Base-by-base conservation (phyloP, 2,329 filamentous ascomycete genomes). In the Colletotrichum paranaense region DNA sequence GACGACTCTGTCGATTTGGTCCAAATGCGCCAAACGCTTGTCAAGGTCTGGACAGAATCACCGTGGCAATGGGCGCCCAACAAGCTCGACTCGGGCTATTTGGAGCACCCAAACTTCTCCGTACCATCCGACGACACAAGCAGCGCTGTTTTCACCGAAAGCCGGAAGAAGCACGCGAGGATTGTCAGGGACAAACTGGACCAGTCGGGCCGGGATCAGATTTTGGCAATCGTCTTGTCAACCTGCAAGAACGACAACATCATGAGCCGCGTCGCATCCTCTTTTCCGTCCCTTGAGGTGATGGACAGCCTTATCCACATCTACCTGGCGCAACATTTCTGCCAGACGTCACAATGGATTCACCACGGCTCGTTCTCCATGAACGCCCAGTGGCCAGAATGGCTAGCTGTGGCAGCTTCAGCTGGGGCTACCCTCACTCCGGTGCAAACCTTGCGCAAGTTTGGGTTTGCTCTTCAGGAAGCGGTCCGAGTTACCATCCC, bases 181-280 rank as follows among this genome's bases (percentile, higher is more conserved):
- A 81, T 87, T 14, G 77, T 86, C 53, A 77, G 80, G 3, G 86
- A 88, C 55, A 86, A 81, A 57, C 76, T 90, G 22, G 84, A 87
- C 32, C 78, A 82, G 28, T 81, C 86, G 6, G 86, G 84, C 24
- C 87, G 91, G 4, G 92, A 94, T 79, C 87, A 87, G 59, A 87
- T 93, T 1, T 83, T 94, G 68, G 91, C 88, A 12, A 86, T 93
- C 71, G 88, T 94, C 1, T 82, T 94, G 46, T 86, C 87, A 62
- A 90, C 88, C 4, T 92, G 88, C 76, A 88, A 87, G 59, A 84
- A 84, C 52, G 84, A 84, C 75, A 82, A 82, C 77, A 88, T 80
- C 82, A 87, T 81, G 81, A 87, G 78, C 72, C 87, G 84, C 62
- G 88, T 90, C 24, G 89, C 87, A 22, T 88, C 86, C 1, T 91